Evolutionary conservation across 805 yeast species (phyloP).

Genomic region (Candida oleophila): DNA sequence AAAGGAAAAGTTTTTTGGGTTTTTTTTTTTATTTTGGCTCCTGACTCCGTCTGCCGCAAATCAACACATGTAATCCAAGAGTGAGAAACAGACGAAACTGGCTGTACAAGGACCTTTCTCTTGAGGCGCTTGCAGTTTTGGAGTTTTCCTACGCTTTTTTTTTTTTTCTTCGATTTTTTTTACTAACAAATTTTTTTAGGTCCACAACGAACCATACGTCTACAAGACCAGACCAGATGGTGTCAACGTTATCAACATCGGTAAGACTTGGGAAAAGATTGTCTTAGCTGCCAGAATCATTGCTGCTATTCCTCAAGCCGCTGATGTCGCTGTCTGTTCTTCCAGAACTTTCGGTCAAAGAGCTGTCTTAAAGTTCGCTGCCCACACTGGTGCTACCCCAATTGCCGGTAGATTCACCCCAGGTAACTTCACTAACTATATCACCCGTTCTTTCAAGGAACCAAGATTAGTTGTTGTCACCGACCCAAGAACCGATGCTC

Average conservation of each 20-base stretch:
- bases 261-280: slow-evolving; percentile 99
- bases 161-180: too few relatives aligned
- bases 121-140: too few relatives aligned
- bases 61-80: too few relatives aligned
- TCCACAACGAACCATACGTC: slow-evolving; percentile 95
- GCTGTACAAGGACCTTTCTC: too few relatives aligned
- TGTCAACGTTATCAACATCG: slow-evolving; percentile 96
- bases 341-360: slow-evolving; percentile 99
- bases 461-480: slow-evolving; percentile 99
- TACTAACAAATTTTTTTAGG: slow-evolving; percentile 45
- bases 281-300: slow-evolving; percentile 99
- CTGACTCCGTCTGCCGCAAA: too few relatives aligned
- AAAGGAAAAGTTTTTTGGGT: too few relatives aligned
- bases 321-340: slow-evolving; percentile 98
- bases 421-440: slow-evolving; percentile 99
- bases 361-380: slow-evolving; percentile 99
- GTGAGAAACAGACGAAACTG: too few relatives aligned
- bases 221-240: slow-evolving; percentile 99
- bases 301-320: slow-evolving; percentile 98
- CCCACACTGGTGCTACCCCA: slow-evolving; percentile 99
- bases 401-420: slow-evolving; percentile 99
- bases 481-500: slow-evolving; percentile 99
- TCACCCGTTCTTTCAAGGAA: slow-evolving; percentile 99
- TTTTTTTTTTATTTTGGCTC: too few relatives aligned
- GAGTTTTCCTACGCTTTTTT: too few relatives aligned